phyloP scores from a whole-genome alignment of 1,139 yeast species.

The Yamadazyma atmosphaerica region DNA sequence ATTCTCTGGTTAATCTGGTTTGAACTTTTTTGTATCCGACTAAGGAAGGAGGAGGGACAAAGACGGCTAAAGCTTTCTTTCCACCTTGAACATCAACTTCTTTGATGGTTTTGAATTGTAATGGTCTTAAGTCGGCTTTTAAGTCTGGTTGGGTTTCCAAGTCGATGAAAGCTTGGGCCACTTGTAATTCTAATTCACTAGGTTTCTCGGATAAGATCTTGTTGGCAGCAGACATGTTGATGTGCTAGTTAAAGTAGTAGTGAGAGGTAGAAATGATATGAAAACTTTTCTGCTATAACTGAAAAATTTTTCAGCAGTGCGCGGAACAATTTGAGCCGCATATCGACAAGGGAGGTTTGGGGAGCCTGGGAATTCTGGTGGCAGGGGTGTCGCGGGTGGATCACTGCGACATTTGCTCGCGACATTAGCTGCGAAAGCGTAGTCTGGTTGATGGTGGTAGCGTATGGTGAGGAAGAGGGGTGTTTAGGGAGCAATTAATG shows the following conservation, averaged over 20 bases:
- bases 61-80: slow-evolving; percentile 97
- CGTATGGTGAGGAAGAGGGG: too few species aligned
- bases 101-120: slow-evolving; percentile 98
- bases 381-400: too few species aligned
- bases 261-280: not conserved
- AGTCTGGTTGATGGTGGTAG: too few species aligned
- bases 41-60: slow-evolving; percentile 97
- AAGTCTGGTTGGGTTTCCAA: slow-evolving; percentile 94
- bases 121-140: slow-evolving; percentile 97
- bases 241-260: not conserved
- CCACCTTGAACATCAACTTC: slow-evolving; percentile 98
- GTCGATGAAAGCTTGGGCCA: slow-evolving; percentile 98
- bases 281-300: not conserved
- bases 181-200: slow-evolving; percentile 98
- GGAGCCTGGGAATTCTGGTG: not conserved
- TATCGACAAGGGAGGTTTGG: not conserved
- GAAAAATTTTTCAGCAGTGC: not conserved
- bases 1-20: slow-evolving; percentile 97
- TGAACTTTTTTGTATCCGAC: slow-evolving; percentile 96
- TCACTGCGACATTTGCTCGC: too few species aligned
- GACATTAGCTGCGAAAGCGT: too few species aligned
- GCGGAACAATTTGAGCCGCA: not conserved
- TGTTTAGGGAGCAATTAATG: too few species aligned
- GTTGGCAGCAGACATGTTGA: slow-evolving; percentile 88
- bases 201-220: slow-evolving; percentile 93